Base-by-base conservation (phyloP, 2,329 filamentous ascomycete species). In the Elsinoe australis region DNA sequence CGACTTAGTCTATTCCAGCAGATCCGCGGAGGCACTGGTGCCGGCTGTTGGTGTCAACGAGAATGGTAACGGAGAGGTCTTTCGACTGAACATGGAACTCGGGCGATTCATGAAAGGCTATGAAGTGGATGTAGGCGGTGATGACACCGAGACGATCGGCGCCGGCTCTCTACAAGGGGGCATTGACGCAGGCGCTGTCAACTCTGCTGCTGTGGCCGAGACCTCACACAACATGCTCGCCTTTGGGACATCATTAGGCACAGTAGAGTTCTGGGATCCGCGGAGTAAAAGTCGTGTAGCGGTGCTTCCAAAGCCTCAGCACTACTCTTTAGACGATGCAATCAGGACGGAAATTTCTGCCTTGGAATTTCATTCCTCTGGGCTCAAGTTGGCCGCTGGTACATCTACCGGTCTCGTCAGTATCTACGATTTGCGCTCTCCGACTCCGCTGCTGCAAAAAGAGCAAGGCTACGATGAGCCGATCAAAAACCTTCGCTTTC, bases 381-480 rank as follows among this genome's bases (percentile, higher is more conserved):
- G 92, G 0, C 72, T 98, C 41, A 89, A 85, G 0, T 70, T 96
- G 24, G 88, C 85, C 0, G 85, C 87, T 1, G 92, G 92, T 14
- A 86, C 86, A n/a, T 90, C 87, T 0, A 83, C 80, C 36, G 92
- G 94, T 17, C 76, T 95, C 39, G 80, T 95, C 38, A 84, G 94
- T 59, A 77, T 95, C 5, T 98, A 94, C 63, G 92, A 98, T 65
- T 71, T 98, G 45, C 85, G 92, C 61, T 88, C 87, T 17, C 88
- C 92, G 0, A 76, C 85, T 0, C 88, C 94, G 1, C 69, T 95
- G 6, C 71, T 96, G 41, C 86, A 83, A 62, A 96, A 95, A 65
- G 90, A 96, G 58, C 92, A 98, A 68, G 92, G 94, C 41, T 95
- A 95, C 62, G 90, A 90, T 2, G 94, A 88, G 61, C 79, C 90